phyloP scores from a whole-genome alignment of 2,329 filamentous ascomycete species.

The Fusarium proliferatum region DNA sequence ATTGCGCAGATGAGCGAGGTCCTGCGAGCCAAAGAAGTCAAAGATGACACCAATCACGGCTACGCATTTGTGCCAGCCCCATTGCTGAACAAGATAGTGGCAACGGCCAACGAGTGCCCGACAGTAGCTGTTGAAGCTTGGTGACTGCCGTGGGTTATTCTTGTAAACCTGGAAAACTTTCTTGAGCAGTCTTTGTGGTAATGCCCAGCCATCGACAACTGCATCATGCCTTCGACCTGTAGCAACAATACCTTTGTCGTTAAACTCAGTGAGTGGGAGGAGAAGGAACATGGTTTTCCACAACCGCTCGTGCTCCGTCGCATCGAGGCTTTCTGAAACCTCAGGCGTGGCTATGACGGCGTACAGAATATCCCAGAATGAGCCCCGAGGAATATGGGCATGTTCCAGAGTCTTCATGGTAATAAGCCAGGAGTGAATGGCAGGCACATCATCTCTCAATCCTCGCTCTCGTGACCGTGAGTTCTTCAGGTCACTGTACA shows the following conservation, averaged over 20 bases:
- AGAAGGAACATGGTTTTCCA: conserved; percentile 71
- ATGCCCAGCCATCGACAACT: conserved; percentile 66
- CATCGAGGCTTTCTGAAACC: conserved; percentile 54
- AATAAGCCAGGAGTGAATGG: conserved; percentile 67
- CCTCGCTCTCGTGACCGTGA: conserved; percentile 61
- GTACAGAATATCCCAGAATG: conserved; percentile 71
- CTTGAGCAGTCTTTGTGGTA: conserved; percentile 68
- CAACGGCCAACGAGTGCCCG: conserved; percentile 69
- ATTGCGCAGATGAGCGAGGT: conserved; percentile 71
- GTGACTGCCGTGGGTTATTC: conserved; percentile 63
- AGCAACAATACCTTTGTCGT: conserved; percentile 62
- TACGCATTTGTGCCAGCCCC: conserved; percentile 72
- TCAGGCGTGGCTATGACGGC: conserved; percentile 53
- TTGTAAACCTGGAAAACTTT: conserved; percentile 69
- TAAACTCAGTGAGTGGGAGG: conserved; percentile 70
- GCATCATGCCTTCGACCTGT: conserved; percentile 46
- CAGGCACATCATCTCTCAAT: conserved; percentile 59
- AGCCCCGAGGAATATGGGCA: conserved; percentile 60
- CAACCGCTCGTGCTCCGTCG: conserved; percentile 61
- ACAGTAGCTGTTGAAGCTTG: conserved; percentile 75
- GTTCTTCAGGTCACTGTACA: conserved; percentile 62
- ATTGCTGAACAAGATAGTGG: conserved; percentile 71
- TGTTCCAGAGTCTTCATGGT: conserved; percentile 65
- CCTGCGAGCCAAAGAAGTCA: conserved; percentile 74
- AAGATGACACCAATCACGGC: conserved; percentile 70